Percentiles rank a stretch among this genome's conserved stretches.
Evolutionary conservation across 768 basidiomycete genomes (phyloP).

Genomic region (Russula abietina): DNA sequence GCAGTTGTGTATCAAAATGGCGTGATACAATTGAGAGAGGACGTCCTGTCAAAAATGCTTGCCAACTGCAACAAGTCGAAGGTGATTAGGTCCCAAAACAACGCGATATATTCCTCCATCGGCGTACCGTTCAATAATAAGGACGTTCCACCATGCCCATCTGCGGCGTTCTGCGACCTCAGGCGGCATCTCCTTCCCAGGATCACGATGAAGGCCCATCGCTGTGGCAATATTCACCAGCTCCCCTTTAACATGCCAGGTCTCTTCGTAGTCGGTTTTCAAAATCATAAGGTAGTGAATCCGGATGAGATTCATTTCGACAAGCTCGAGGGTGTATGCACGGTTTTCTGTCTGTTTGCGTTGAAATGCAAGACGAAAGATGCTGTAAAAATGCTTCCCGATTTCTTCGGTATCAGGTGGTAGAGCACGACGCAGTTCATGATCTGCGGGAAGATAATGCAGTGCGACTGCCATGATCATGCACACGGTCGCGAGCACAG

Average conservation of each 20-base stretch:
- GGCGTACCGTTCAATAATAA: constrained; percentile 62
- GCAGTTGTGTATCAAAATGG: constrained; percentile 71
- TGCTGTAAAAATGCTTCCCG: constrained; percentile 60
- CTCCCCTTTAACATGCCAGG: constrained; percentile 65
- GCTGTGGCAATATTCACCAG: constrained; percentile 62
- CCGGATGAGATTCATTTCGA: constrained; percentile 60
- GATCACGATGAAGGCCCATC: constrained; percentile 77
- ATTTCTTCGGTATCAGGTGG: constrained; percentile 50
- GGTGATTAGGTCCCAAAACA: background rate
- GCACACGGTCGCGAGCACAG: constrained; percentile 66
- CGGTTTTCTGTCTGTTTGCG: constrained; percentile 48
- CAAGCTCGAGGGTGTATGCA: constrained; percentile 57
- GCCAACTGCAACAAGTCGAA: constrained; percentile 48
- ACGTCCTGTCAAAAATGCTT: constrained; percentile 75
- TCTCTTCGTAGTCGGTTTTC: constrained; percentile 66
- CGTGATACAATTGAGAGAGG: constrained; percentile 65
- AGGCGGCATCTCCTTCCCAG: constrained; percentile 61
- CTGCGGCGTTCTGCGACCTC: constrained; percentile 66
- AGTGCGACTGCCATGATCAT: constrained; percentile 69
- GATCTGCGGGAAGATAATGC: constrained; percentile 62
- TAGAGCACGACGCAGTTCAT: constrained; percentile 51
- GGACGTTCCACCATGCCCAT: constrained; percentile 84
- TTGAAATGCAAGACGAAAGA: constrained; percentile 58
- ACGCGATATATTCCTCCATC: constrained; percentile 16
- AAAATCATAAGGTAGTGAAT: constrained; percentile 61